Base-by-base conservation (phyloP, 169 alveolate genomes). In the Besnoitia besnoiti region DNA sequence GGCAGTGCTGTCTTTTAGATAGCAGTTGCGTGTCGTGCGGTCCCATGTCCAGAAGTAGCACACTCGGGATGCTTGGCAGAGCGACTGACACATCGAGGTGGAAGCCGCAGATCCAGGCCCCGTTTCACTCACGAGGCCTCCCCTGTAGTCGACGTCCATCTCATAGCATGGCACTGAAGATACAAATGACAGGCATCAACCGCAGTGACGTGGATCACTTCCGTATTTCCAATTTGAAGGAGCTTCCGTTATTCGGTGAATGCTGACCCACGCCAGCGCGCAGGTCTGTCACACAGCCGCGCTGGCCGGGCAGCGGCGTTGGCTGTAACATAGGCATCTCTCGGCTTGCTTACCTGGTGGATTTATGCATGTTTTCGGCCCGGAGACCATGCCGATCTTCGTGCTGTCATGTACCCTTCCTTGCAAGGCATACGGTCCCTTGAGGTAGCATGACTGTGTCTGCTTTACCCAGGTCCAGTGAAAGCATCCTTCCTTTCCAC, bases 351-450 rank as follows among this genome's bases (percentile, higher is more conserved):
- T 21, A 55, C 73, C 73, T 55, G 73, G 73, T 21, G 73, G 73
- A n/a, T 44, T 37, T 73, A 7, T 33, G 88, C 88, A 80, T 46
- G 30, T 33, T 21, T 55, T 35, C 24, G 91, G 84, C 2, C 91
- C 91, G 33, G 91, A 85, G 51, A 85, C 24, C 82, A 16, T 85
- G n/a, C 82, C 91, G 35, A 85, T 35, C 30, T 55, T 85, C 8
- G 91, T 40, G 46, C 27, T 4, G 49, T 49, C 90, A 7, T 30
- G 33, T 4, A 37, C 24, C 47, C 55, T 47, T 16, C 90, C 90
- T 35, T 30, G 90, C n/a, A 82, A 47, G 27, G 90, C 90, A 27
- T 82, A 35, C n/a, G 49, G 67, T 10, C 44, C 37, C 73, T 82
- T 82, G 76, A 82, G 90, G 75, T 82, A 82, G 46, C 90, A 82